These are phyloP conservation scores for Yarrowia sp. DNA, from an alignment of 805 yeast species.

Conservation along the genomic window DNA sequence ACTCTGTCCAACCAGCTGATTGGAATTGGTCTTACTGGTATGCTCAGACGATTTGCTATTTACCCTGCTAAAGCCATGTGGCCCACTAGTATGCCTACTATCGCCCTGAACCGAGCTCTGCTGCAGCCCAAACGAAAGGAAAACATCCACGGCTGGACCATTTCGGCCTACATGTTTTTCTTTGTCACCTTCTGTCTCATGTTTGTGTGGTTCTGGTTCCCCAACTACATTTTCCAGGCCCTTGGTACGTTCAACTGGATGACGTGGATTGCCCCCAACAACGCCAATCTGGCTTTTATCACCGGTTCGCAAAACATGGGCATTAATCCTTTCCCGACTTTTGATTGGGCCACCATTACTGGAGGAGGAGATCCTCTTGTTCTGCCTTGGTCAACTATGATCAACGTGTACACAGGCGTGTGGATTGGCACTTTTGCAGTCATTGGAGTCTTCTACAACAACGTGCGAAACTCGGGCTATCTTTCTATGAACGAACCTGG, in stretches of 20 bases:
- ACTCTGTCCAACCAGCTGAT: slow-evolving; percentile 48
- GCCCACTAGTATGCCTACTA: slow-evolving; percentile 55
- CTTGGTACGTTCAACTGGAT: slow-evolving; percentile 62
- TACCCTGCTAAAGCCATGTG: slow-evolving; percentile 45
- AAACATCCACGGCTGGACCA: slow-evolving; percentile 50
- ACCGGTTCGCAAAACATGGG: slow-evolving; percentile 50
- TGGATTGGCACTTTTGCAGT: slow-evolving; percentile 34
- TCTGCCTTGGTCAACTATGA: slow-evolving; percentile 27
- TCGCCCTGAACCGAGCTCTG: slow-evolving; percentile 41
- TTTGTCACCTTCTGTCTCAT: slow-evolving; percentile 41
- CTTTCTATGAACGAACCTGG: slow-evolving; percentile 55
- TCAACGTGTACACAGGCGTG: slow-evolving; percentile 25
- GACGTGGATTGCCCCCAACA: slow-evolving; percentile 51
- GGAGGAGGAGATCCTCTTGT: slow-evolving; percentile 22
- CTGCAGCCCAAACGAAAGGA: slow-evolving; percentile 37
- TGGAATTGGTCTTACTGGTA: slow-evolving; percentile 53
- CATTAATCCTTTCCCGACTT: slow-evolving; percentile 43
- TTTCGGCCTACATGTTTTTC: slow-evolving; percentile 53
- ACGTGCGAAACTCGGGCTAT: slow-evolving; percentile 56
- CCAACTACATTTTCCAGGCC: slow-evolving; percentile 61
- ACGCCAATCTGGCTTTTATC: slow-evolving; percentile 56
- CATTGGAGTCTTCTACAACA: slow-evolving; percentile 48
- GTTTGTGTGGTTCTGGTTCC: slow-evolving; percentile 63
- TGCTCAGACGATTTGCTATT: slow-evolving; percentile 49
- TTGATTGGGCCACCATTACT: slow-evolving; percentile 42